Percentiles rank a stretch among this genome's conserved stretches.
Conservation (phyloP, 164 flowering plant species). For the Saururus chinensis region DNA sequence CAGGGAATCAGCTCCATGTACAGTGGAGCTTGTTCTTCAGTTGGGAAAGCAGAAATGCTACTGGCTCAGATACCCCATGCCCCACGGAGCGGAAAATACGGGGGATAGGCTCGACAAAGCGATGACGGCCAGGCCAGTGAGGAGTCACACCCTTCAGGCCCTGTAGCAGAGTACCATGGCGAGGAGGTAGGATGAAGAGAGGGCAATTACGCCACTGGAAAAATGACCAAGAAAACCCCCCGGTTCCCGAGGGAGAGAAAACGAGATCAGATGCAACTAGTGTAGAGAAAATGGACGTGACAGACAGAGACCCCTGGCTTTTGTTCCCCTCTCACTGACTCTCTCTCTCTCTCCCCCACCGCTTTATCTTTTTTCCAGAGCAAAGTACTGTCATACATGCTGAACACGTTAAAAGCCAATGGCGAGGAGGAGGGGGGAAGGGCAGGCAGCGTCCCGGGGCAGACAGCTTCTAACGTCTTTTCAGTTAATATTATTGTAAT, state of each 20-base stretch:
- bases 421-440: not conserved
- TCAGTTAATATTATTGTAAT: constrained; percentile 2
- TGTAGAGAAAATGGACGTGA: not conserved
- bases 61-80: not conserved
- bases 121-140: not conserved
- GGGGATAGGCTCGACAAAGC: not conserved
- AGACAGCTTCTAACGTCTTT: not conserved
- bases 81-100: not conserved
- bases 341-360: not conserved
- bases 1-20: no score
- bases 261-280: not conserved
- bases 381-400: not conserved
- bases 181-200: no score
- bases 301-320: not conserved
- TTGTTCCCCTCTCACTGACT: not conserved
- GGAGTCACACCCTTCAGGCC: not conserved
- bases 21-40: not conserved
- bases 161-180: not conserved
- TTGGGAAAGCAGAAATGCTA: not conserved
- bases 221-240: not conserved
- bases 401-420: not conserved
- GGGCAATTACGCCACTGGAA: not conserved
- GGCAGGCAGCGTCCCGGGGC: not conserved
- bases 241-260: not conserved
- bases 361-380: not conserved